Evolutionary conservation across 441 rosid genomes (phyloP).

Genomic region (Erodium moschatum): DNA sequence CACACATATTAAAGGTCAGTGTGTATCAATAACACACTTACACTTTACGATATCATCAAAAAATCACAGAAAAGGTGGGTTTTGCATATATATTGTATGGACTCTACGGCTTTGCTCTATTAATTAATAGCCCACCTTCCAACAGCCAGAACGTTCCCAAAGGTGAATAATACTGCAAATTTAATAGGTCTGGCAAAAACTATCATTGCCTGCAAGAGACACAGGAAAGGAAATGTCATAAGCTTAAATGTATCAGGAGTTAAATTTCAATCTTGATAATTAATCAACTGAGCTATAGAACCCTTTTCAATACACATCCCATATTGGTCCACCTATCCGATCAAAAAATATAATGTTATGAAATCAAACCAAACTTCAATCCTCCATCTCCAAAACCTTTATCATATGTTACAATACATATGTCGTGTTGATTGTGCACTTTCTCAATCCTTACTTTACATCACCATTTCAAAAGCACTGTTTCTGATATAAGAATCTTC

Average conservation of each 20-base stretch:
- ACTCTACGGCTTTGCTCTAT: background rate
- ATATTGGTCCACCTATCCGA: background rate
- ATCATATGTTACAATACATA: background rate
- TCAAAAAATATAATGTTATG: background rate
- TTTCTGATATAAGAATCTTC: background rate
- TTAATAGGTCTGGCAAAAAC: slow-evolving; percentile 73
- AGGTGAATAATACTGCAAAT: slow-evolving; percentile 78
- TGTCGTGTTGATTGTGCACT: background rate
- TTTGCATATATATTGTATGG: background rate
- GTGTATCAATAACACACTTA: too few relatives aligned
- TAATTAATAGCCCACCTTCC: slow-evolving; percentile 54
- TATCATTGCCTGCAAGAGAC: slow-evolving; percentile 54
- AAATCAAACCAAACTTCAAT: slow-evolving; percentile 1
- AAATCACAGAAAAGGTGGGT: too few relatives aligned
- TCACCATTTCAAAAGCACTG: background rate
- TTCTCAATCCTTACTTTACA: background rate
- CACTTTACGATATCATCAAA: too few relatives aligned
- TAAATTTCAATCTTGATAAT: background rate
- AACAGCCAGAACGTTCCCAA: slow-evolving; percentile 78
- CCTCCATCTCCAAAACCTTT: background rate
- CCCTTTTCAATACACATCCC: background rate
- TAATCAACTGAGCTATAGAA: background rate
- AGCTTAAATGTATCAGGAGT: slow-evolving; percentile 2
- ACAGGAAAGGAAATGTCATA: background rate
- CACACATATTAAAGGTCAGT: too few relatives aligned